phyloP scores from a whole-genome alignment of 768 basidiomycete genomes.

The Lactarius akahatsu region DNA sequence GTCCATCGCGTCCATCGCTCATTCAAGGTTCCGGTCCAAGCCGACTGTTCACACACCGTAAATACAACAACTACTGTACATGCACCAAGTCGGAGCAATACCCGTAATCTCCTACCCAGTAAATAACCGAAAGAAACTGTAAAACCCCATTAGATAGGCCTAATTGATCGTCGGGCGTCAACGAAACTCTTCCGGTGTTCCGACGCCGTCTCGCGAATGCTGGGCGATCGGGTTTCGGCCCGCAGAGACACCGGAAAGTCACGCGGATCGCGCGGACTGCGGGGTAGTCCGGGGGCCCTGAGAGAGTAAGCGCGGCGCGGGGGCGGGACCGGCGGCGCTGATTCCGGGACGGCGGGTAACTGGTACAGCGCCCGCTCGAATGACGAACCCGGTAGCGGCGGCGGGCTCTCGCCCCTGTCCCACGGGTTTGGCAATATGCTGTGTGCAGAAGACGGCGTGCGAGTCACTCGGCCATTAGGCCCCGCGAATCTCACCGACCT shows the following conservation, averaged over 20 bases:
- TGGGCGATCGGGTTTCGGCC: not conserved
- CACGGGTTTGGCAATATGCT: slow-evolving; percentile 17
- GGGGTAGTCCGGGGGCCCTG: not conserved
- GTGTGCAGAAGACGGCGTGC: not conserved
- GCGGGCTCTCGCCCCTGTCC: slow-evolving; percentile 1
- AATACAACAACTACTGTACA: not conserved
- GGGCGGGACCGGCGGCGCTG: not conserved
- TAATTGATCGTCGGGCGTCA: not conserved
- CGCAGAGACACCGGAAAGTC: not conserved
- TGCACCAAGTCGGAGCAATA: not conserved
- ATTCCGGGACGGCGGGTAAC: not conserved
- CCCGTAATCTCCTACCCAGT: not conserved
- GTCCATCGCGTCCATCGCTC: no score
- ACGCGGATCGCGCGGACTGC: slow-evolving; percentile 5
- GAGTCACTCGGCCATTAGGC: not conserved
- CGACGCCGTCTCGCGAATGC: not conserved
- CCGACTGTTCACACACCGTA: not conserved
- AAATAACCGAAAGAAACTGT: not conserved
- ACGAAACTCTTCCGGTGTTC: not conserved
- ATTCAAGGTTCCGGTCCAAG: not conserved
- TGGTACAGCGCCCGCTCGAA: not conserved
- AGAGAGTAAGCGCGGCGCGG: not conserved
- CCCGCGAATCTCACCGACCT: not conserved
- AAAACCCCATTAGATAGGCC: not conserved
- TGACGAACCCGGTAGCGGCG: not conserved